These are phyloP conservation scores for Sanghuangporus baumii DNA, from an alignment of 1,284 basidiomycete species.

Conservation along the genomic window DNA sequence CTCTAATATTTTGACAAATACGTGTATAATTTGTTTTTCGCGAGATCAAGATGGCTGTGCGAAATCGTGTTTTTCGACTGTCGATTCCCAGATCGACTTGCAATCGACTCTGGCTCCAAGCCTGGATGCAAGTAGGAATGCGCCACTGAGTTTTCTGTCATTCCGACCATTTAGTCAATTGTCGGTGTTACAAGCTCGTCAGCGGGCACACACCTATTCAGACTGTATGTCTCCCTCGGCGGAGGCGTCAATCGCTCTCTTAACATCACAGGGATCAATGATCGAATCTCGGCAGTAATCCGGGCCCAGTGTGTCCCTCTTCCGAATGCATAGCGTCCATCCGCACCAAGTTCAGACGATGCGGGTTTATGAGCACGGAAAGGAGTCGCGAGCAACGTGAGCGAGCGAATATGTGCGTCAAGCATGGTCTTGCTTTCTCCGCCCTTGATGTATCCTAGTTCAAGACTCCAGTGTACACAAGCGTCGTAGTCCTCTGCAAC, in stretches of 20 bases:
- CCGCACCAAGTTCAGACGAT: constrained; percentile 41
- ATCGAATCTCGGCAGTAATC: constrained; percentile 71
- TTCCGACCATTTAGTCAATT: constrained; percentile 1
- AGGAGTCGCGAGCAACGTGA: constrained; percentile 78
- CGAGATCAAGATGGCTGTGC: constrained; percentile 1
- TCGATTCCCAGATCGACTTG: constrained; percentile 66
- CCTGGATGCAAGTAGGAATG: constrained; percentile 86
- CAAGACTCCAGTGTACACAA: constrained; percentile 72
- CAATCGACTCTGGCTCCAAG: constrained; percentile 77
- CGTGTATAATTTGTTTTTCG: neutral
- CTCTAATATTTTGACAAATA: neutral
- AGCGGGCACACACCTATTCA: constrained; percentile 60
- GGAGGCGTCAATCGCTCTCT: constrained; percentile 87
- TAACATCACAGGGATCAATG: constrained; percentile 89
- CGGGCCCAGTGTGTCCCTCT: constrained; percentile 56
- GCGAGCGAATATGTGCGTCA: constrained; percentile 81
- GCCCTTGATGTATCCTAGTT: constrained; percentile 88
- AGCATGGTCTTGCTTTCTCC: constrained; percentile 88
- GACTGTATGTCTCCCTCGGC: constrained; percentile 89
- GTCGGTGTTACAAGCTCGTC: neutral
- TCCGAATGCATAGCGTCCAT: constrained; percentile 53
- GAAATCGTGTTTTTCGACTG: constrained; percentile 32
- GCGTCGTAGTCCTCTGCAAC: constrained; percentile 61
- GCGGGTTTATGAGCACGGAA: constrained; percentile 53
- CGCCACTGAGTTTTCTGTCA: constrained; percentile 84